phyloP scores from a whole-genome alignment of 179 eudicot genomes.

The Spinacia oleracea region DNA sequence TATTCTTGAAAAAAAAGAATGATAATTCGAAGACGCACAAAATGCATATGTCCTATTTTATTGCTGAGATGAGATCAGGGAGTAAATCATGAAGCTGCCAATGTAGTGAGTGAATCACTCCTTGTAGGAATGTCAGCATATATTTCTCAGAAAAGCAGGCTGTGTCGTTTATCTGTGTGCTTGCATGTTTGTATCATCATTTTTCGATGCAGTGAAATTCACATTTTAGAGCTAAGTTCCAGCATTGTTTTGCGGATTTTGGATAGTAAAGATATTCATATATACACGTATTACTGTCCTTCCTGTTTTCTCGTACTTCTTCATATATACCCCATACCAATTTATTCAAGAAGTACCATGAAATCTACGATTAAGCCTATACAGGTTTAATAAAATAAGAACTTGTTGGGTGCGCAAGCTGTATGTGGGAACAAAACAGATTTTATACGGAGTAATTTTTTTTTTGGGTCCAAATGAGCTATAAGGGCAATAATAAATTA shows the following conservation, averaged over 20 bases:
- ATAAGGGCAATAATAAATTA: no score
- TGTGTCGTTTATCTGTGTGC: neutral
- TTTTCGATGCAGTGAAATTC: neutral
- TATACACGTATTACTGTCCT: neutral
- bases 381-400: no score
- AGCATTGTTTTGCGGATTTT: neutral
- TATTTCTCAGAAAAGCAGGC: neutral
- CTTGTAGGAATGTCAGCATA: neutral
- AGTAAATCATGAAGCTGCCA: neutral
- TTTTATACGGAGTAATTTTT: no score
- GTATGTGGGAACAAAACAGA: no score
- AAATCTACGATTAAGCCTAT: no score
- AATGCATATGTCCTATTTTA: neutral
- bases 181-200: neutral
- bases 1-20: slow-evolving; percentile 66
- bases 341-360: no score
- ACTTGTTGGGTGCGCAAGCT: no score
- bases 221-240: neutral
- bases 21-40: slow-evolving; percentile 11
- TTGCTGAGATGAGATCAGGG: neutral
- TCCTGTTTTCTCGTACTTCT: no score
- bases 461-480: no score
- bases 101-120: neutral
- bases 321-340: no score
- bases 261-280: no score